phyloP scores from a whole-genome alignment of 495 filamentous ascomycete species.

The Annulohypoxylon maeteangense region DNA sequence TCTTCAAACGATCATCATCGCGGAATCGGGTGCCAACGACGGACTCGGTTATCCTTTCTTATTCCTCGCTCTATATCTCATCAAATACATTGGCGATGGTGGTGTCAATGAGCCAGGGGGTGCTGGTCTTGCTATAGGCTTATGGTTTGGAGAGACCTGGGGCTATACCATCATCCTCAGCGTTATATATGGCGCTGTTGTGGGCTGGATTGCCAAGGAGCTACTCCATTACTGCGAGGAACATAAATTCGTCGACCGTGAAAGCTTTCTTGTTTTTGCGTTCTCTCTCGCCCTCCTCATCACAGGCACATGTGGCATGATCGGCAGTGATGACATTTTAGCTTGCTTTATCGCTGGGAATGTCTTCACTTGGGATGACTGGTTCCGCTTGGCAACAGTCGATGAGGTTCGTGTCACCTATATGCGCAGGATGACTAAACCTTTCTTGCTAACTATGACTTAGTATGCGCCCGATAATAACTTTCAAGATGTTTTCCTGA shows the following conservation, averaged over 20 bases:
- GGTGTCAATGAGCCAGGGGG: conserved; percentile 58
- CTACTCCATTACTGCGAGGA: conserved; percentile 86
- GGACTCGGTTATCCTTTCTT: conserved; percentile 94
- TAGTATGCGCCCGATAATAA: conserved; percentile 20
- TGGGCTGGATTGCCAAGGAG: conserved; percentile 85
- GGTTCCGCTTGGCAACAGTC: conserved; percentile 88
- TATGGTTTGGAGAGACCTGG: conserved; percentile 92
- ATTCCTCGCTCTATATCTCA: conserved; percentile 83
- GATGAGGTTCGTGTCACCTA: conserved; percentile 66
- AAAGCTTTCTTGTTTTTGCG: conserved; percentile 85
- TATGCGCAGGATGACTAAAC: background rate
- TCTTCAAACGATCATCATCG: conserved; percentile 86
- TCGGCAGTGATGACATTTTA: conserved; percentile 91
- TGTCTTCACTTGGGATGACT: conserved; percentile 89
- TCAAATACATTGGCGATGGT: conserved; percentile 76
- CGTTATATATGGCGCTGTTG: conserved; percentile 76
- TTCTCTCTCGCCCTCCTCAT: conserved; percentile 74
- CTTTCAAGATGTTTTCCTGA: background rate
- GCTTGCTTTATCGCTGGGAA: conserved; percentile 96
- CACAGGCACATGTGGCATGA: conserved; percentile 85
- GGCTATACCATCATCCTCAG: conserved; percentile 84
- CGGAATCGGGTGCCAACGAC: conserved; percentile 92
- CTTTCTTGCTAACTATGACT: conserved; percentile 12
- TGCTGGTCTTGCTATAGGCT: conserved; percentile 73
- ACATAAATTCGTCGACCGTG: conserved; percentile 83